These are phyloP conservation scores for Allium cepa DNA, from an alignment of 106 monocot species.

Conservation along the genomic window DNA sequence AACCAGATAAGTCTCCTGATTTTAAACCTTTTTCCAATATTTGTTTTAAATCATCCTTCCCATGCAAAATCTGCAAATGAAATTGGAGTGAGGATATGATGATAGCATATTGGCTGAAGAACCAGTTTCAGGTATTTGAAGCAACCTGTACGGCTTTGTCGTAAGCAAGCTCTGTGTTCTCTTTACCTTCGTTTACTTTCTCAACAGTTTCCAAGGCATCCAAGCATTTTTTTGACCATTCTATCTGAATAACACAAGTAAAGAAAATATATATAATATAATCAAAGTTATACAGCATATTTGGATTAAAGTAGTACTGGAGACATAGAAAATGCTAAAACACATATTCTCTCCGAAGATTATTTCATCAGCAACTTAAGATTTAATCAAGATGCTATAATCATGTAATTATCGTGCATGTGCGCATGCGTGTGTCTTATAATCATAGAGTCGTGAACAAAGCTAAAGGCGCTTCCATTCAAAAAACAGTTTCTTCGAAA, in stretches of 20 bases:
- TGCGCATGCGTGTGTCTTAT: neutral
- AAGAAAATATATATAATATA: neutral
- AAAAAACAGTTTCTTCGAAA: neutral
- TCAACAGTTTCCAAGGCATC: conserved; percentile 52
- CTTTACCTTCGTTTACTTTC: conserved; percentile 55
- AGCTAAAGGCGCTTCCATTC: neutral
- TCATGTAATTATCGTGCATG: neutral
- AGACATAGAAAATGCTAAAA: neutral
- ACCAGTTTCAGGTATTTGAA: neutral
- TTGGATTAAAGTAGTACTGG: neutral
- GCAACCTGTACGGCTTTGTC: conserved; percentile 65
- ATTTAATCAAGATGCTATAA: neutral
- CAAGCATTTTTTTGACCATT: conserved; percentile 66
- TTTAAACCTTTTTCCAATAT: conserved; percentile 56
- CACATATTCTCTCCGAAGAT: too few relatives aligned
- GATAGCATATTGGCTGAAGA: neutral
- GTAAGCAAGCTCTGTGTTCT: conserved; percentile 48
- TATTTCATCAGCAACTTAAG: too few relatives aligned
- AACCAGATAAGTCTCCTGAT: conserved; percentile 58
- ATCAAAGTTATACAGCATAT: neutral
- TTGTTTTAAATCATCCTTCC: conserved; percentile 55
- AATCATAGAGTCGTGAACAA: neutral
- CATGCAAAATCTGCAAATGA: conserved; percentile 53
- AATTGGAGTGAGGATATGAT: conserved; percentile 5
- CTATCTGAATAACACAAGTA: conserved; percentile 38